Evolutionary conservation across 495 filamentous ascomycete genomes (phyloP).

Genomic region (Trichoderma virens): DNA sequence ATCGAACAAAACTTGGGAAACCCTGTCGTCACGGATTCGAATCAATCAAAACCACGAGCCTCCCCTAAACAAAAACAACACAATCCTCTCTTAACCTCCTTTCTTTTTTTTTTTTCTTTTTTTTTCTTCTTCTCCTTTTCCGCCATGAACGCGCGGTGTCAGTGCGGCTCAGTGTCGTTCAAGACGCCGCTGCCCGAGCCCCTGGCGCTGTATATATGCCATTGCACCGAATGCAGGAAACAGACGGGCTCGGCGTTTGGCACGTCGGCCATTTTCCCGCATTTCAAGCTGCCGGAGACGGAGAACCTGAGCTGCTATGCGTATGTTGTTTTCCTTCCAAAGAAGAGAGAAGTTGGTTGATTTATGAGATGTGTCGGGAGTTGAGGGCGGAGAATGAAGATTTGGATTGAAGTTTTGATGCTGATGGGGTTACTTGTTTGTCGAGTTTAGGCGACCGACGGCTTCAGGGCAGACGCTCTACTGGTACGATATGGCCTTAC

Average conservation of each 20-base stretch:
- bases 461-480: constrained; percentile 38
- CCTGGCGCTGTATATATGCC: constrained; percentile 58
- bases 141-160: constrained; percentile 49
- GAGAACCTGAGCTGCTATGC: constrained; percentile 39
- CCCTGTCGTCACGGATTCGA: neutral
- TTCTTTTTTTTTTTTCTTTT: neutral
- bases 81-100: too few relatives aligned
- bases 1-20: too few relatives aligned
- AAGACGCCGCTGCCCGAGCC: constrained; percentile 49
- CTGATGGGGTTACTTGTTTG: neutral
- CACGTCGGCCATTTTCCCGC: constrained; percentile 58
- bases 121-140: neutral
- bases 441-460: constrained; percentile 26
- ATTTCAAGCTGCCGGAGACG: constrained; percentile 41
- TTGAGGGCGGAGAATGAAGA: too few relatives aligned
- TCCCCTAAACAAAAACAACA: too few relatives aligned
- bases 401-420: neutral
- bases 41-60: neutral
- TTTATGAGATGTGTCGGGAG: neutral
- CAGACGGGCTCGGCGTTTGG: constrained; percentile 64
- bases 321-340: constrained; percentile 23
- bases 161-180: constrained; percentile 56
- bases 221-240: constrained; percentile 58
- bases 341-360: neutral
- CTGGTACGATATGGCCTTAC: constrained; percentile 23